A percentile compares a stretch with the other conserved stretches of the same genome.
These are phyloP conservation scores for Trapa incisa DNA, from an alignment of 345 rosid species.

Conservation along the genomic window DNA sequence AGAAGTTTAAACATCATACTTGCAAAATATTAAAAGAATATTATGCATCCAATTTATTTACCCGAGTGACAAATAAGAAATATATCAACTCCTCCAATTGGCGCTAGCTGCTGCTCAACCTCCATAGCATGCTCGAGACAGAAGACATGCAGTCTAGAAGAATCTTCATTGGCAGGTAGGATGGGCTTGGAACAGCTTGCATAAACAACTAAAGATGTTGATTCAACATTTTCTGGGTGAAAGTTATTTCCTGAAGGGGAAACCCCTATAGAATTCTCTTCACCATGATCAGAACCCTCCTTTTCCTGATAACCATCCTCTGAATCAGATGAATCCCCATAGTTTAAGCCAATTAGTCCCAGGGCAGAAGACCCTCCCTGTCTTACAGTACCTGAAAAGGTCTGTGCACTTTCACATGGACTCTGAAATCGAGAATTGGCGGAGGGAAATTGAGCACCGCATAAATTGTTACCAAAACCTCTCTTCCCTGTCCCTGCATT, in stretches of 20 bases:
- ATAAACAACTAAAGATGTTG: slow-evolving; percentile 17
- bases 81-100: slow-evolving; percentile 69
- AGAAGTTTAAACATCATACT: neutral
- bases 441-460: slow-evolving; percentile 35
- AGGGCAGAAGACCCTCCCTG: slow-evolving; percentile 46
- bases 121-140: slow-evolving; percentile 97
- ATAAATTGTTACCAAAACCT: slow-evolving; percentile 21
- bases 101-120: slow-evolving; percentile 66
- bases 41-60: slow-evolving; percentile 8
- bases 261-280: slow-evolving; percentile 18
- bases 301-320: slow-evolving; percentile 49
- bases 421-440: slow-evolving; percentile 19
- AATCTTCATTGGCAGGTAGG: slow-evolving; percentile 38
- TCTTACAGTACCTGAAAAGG: slow-evolving; percentile 18
- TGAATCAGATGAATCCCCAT: slow-evolving; percentile 88
- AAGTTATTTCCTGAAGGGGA: slow-evolving; percentile 15
- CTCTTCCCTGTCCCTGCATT: slow-evolving; percentile 35
- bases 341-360: slow-evolving; percentile 59
- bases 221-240: slow-evolving; percentile 2
- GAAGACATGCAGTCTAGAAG: slow-evolving; percentile 75
- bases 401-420: slow-evolving; percentile 22
- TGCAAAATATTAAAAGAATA: neutral
- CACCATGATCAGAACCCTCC: slow-evolving; percentile 18
- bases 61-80: slow-evolving; percentile 92
- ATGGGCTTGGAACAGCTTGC: neutral